Evolutionary conservation across 768 basidiomycete genomes (phyloP), one percentile per base, ranked within the genome.

Genomic region (Termitomyces eurrhizus): DNA sequence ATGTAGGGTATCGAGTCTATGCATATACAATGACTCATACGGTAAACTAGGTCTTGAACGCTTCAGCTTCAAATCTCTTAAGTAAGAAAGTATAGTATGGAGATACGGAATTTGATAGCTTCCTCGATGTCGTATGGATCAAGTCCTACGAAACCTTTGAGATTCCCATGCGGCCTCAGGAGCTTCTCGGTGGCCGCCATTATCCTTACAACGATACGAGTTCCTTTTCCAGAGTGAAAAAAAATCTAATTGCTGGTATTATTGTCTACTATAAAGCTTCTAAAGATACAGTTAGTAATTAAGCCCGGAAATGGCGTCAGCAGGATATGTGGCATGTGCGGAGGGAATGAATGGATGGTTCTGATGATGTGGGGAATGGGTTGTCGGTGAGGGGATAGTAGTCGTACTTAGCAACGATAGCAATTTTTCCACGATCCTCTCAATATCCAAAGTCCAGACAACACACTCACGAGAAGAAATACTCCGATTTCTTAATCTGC

Each of bases 381-480:
- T 37, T 13, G 39, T 33, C 2, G 4, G 18, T n/a, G n/a, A 35
- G 6, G n/a, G 52, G 29, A 8, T 13, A 13, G n/a, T 24, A 35
- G 26, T 37, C 16, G 13, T 18, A 32, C 48, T 52, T 37, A 16
- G 24, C 36, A 39, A 52, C 37, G 26, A 54, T 18, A 54, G 53
- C 53, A 41, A 54, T 41, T 26, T 51, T 26, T 37, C n/a, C 35
- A 35, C 7, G n/a, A 51, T 11, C 7, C 3, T 16, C 32, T 24
- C 4, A 9, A 9, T 29, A n/a, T 50, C 49, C 29, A 50, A 50
- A 50, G 11, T 29, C 26, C 48, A 49, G 16, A 16, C 26, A 29
- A 9, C 32, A 3, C 32, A 16, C 39, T 42, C 83, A 97, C 46
- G 95, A 95, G 82, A 98, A 98, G 83, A 98, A 98, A 74, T 98